Evolutionary conservation across 2,329 filamentous ascomycete species (phyloP).

Genomic region (Chrysoporthe deuterocubensis): DNA sequence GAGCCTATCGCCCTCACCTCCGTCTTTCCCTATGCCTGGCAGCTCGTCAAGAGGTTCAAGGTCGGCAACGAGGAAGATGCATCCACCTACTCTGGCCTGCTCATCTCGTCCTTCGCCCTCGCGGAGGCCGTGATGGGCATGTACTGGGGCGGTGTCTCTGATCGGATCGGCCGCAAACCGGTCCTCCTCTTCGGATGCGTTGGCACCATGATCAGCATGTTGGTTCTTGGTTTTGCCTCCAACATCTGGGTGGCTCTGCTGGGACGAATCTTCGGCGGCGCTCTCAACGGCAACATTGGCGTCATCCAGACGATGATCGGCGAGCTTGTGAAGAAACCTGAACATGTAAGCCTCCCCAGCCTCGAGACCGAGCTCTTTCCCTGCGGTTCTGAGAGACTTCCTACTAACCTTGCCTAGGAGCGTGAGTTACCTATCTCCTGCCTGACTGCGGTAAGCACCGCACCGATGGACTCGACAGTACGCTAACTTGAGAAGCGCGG

Average conservation of each 20-base stretch:
- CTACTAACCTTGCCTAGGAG: conserved; percentile 23
- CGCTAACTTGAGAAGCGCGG: conserved; percentile 57
- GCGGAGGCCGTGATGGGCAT: conserved; percentile 84
- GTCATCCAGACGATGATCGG: conserved; percentile 93
- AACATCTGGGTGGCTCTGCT: conserved; percentile 84
- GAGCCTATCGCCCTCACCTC: conserved; percentile 93
- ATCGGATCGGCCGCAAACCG: conserved; percentile 79
- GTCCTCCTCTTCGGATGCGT: conserved; percentile 80
- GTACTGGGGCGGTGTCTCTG: conserved; percentile 85
- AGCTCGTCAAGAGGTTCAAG: conserved; percentile 76
- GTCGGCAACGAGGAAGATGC: conserved; percentile 75
- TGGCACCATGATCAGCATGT: conserved; percentile 81
- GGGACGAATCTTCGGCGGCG: conserved; percentile 76
- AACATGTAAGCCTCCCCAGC: conserved; percentile 64
- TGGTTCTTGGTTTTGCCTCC: conserved; percentile 80
- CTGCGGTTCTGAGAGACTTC: neutral
- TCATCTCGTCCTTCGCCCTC: conserved; percentile 85
- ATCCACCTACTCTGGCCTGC: conserved; percentile 84
- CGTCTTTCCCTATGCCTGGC: conserved; percentile 91
- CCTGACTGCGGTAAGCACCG: neutral
- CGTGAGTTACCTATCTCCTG: conserved; percentile 56
- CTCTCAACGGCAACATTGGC: conserved; percentile 89
- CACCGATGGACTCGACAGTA: neutral
- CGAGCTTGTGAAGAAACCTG: conserved; percentile 80
- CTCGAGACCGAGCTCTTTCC: neutral